Base-by-base conservation (phyloP, 2,329 filamentous ascomycete species). In the Claviceps arundinis region DNA sequence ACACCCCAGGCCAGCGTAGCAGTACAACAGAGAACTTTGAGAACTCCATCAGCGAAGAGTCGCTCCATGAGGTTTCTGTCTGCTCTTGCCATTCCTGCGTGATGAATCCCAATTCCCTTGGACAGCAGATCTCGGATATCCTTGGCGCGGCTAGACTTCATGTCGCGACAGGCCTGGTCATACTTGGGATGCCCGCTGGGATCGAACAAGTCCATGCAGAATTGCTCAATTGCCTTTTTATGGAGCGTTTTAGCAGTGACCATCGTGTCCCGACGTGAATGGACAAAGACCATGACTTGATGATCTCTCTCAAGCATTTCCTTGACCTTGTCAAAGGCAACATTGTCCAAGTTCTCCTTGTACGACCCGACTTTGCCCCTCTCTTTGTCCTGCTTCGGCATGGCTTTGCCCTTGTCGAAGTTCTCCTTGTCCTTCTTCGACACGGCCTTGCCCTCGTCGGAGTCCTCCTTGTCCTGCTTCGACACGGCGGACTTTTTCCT, bases 251-350 rank as follows among this genome's bases (percentile, higher is more conserved):
- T 85, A 46, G 93, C 90, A 1, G 91, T 94, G 56, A 85, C 79
- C 58, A 95, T 81, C 0, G 94, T 98, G 60, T 99, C 94, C 64
- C 95, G 90, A 26, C 93, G 80, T 1, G 91, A 96, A 66, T 98
- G 94, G 11, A 98, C 94, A 66, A 99, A 98, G 0, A 99, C 91
- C 94, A 99, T 98, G 58, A 98, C 80, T 66, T 98, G 93, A 62
- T 99, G 93, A n/a, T 87, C 90, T 54, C 76, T 74, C 63, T 89
- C 81, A 3, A 98, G 75, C 90, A 98, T 96, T 50, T 93, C 86
- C 59, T 83, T 85, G 47, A 96, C 89, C 65, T 99, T 99, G 58
- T 97, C 90, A 63, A 94, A 98, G 0, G 89, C 82, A 2, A 89
- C 83, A 24, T 77, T 77, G 59, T 98, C 93, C 30, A 98, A 73